A percentile compares a stretch with the other conserved stretches of the same genome.
phyloP scores from a whole-genome alignment of 1,284 basidiomycete species.

The Trametes polyzona region DNA sequence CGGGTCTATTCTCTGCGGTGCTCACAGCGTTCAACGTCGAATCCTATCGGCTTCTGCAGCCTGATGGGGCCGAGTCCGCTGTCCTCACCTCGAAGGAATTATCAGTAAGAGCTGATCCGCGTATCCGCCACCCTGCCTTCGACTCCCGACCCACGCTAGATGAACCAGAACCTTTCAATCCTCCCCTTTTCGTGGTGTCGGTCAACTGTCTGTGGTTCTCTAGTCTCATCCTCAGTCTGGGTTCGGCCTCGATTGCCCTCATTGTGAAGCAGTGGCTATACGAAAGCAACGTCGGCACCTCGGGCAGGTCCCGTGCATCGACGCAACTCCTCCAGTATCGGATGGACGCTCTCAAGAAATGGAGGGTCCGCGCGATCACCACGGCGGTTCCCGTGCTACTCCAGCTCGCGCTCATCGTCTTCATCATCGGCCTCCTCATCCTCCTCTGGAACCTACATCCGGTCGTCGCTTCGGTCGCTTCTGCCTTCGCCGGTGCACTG shows the following conservation, averaged over 20 bases:
- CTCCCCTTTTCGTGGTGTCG: constrained; percentile 38
- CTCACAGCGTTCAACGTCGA: constrained; percentile 9
- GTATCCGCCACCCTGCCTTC: background rate
- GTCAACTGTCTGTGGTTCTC: constrained; percentile 72
- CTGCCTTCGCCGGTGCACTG: constrained; percentile 5
- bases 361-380: constrained; percentile 8
- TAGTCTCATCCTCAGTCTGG: constrained; percentile 70
- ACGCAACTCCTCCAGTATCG: constrained; percentile 16
- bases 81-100: no score
- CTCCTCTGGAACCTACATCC: constrained; percentile 12
- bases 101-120: background rate
- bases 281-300: constrained; percentile 2
- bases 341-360: constrained; percentile 5
- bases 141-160: no score
- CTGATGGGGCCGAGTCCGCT: background rate
- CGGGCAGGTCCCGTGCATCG: constrained; percentile 1
- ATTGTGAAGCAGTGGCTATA: constrained; percentile 25
- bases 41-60: background rate
- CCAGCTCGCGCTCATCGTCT: constrained; percentile 14
- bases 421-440: constrained; percentile 14
- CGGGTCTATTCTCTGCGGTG: constrained; percentile 4
- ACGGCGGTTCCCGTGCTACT: constrained; percentile 15
- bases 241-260: constrained; percentile 17
- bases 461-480: constrained; percentile 2
- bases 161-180: background rate